Base-by-base conservation (phyloP, 1,139 yeast species). In the Hyphopichia pseudoburtonii region DNA sequence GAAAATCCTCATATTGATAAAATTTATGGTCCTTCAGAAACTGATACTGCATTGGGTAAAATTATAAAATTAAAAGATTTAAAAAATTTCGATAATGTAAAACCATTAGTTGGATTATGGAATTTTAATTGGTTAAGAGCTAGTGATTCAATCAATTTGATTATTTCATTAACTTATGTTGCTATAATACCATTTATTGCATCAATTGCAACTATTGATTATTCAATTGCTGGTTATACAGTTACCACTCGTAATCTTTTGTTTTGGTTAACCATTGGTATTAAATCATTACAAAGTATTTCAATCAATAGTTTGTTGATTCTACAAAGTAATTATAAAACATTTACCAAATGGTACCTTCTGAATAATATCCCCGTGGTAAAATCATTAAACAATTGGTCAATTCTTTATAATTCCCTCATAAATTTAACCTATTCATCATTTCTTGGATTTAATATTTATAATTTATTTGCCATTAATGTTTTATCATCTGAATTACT, bases 1-100 rank as follows among this genome's bases (percentile, higher is more conserved):
- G 96, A 87, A 61, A 86, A 84, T 49, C 96, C 96, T 21, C 96
- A 87, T 59, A 87, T 87, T 50, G 90, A 86, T 44, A 85, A 85
- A 61, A 86, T 86, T 23, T 87, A 87, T 58, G 77, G 76, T 4
- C 74, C 74, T 26, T 61, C 73, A 14, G 56, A 61, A 27, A 63
- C 55, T 42, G 74, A 70, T 45, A 54, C 59, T 31, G 70, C 69
- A 43, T 57, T 61, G 40, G 52, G 54, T 31, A 65, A 63, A 39
- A 54, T 71, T 34, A 51, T 60, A 36, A 67, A 68, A 44, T 59
- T 71, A 40, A 70, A 69, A 45, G 76, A 70, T 44, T 70, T 71
- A 57, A 66, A 64, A 38, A 56, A 62, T 41, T 71, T 71, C 37
- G 72, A 70, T 43, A 73, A 75, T 48, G 56, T 75, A 36, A 76